Evolutionary conservation across 768 basidiomycete species (phyloP).

Genomic region (Auricularia heimuer): DNA sequence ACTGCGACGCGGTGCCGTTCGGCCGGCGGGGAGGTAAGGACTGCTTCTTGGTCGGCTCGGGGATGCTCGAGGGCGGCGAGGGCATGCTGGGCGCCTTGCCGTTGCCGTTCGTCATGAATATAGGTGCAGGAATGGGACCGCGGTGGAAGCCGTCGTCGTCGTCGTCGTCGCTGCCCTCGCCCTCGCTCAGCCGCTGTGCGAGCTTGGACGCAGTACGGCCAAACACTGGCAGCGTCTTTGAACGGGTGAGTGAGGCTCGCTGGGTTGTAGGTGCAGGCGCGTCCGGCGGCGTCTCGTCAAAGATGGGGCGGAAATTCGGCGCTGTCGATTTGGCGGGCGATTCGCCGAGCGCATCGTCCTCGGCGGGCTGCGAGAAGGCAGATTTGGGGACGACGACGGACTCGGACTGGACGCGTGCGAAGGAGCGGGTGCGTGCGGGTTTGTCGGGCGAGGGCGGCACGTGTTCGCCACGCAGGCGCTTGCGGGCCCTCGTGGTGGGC

Average conservation of each 20-base stretch:
- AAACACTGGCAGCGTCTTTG: background rate
- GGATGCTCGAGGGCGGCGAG: too few species aligned
- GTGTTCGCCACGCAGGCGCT: slow-evolving; percentile 5
- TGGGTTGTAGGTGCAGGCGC: background rate
- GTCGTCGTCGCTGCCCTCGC: background rate
- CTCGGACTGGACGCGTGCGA: background rate
- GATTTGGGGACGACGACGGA: background rate
- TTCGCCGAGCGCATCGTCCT: background rate
- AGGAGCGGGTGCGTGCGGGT: background rate
- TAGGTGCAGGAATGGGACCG: background rate
- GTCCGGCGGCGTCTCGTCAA: background rate
- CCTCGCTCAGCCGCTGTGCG: too few species aligned
- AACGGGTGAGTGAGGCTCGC: background rate
- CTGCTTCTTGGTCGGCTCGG: too few species aligned
- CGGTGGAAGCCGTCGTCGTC: background rate
- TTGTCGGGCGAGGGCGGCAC: background rate
- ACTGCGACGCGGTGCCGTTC: background rate
- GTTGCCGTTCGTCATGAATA: too few species aligned
- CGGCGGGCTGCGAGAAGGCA: background rate
- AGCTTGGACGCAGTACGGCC: background rate
- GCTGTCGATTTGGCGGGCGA: background rate
- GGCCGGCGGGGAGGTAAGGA: background rate
- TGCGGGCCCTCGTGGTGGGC: slow-evolving; percentile 1
- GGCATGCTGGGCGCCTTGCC: too few species aligned
- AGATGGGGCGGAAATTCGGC: background rate